Percentiles rank a stretch among this genome's conserved stretches.
phyloP scores from a whole-genome alignment of 1,284 basidiomycete genomes.

The Blastosporella zonata region DNA sequence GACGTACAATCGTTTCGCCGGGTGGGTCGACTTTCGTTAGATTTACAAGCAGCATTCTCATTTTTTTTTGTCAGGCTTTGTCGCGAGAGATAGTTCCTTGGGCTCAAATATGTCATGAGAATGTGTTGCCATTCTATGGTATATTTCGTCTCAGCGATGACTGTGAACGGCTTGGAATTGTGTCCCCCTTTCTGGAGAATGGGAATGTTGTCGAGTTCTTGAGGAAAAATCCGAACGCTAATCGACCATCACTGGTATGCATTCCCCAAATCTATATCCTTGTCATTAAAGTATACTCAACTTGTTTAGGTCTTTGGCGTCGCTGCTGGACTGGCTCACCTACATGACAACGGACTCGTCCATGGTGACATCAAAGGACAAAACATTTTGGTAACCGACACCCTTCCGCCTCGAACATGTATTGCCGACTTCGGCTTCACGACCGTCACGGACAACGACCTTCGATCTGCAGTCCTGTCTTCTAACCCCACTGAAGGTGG shows the following conservation, averaged over 20 bases:
- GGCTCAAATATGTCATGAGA: constrained; percentile 30
- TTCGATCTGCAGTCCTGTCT: neutral
- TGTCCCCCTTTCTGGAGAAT: constrained; percentile 35
- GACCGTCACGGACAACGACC: constrained; percentile 14
- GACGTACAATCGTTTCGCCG: constrained; percentile 1
- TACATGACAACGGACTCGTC: constrained; percentile 15
- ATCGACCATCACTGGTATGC: constrained; percentile 25
- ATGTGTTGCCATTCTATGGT: constrained; percentile 32
- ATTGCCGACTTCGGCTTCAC: constrained; percentile 31
- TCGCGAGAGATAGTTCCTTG: constrained; percentile 17
- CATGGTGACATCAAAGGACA: constrained; percentile 20
- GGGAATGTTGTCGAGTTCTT: constrained; percentile 32
- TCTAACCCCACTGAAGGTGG: constrained; percentile 1
- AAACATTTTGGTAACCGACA: constrained; percentile 17
- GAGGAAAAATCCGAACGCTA: constrained; percentile 12
- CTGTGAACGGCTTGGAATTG: constrained; percentile 24
- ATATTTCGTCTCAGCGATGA: constrained; percentile 20
- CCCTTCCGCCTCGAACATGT: constrained; percentile 21
- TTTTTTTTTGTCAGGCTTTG: neutral
- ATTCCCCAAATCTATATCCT: constrained; percentile 6
- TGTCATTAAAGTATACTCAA: constrained; percentile 29
- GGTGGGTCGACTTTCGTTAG: neutral
- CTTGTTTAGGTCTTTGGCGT: constrained; percentile 13
- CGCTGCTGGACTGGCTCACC: constrained; percentile 14
- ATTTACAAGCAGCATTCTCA: neutral